phyloP scores from a whole-genome alignment of 2,329 filamentous ascomycete genomes.

The Pyrenochaeta sp. region DNA sequence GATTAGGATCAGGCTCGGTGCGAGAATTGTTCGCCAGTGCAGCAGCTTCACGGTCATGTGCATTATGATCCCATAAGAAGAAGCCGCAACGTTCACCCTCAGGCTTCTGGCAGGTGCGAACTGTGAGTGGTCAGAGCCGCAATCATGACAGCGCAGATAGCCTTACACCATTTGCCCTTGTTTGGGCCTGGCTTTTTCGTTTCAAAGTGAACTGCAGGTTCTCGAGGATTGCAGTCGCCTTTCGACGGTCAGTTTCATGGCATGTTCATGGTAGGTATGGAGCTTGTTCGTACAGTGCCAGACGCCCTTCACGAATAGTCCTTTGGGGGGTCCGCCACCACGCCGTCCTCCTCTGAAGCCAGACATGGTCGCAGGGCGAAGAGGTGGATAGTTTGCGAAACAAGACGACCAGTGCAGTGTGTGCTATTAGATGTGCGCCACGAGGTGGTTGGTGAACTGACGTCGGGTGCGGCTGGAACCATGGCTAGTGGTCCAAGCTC shows the following conservation, averaged over 20 bases:
- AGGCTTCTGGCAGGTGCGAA: constrained; percentile 66
- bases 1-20: constrained; percentile 49
- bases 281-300: constrained; percentile 34
- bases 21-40: constrained; percentile 59
- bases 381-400: background rate
- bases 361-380: constrained; percentile 24
- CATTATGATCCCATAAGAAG: constrained; percentile 67
- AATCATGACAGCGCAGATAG: background rate
- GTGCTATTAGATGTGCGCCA: background rate
- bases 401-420: background rate
- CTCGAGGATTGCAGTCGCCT: constrained; percentile 64
- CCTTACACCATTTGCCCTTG: constrained; percentile 61
- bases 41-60: constrained; percentile 57
- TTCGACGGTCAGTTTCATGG: constrained; percentile 14
- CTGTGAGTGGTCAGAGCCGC: constrained; percentile 11
- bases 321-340: constrained; percentile 19
- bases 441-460: background rate
- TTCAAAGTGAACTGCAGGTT: constrained; percentile 63
- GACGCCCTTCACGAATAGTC: constrained; percentile 32
- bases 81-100: constrained; percentile 61
- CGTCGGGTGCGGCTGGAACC: background rate
- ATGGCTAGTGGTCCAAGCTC: background rate
- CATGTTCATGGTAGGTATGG: background rate
- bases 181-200: constrained; percentile 66
- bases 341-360: constrained; percentile 16